Base-by-base conservation (phyloP, 345 rosid genomes). In the Hibiscus tridactylites region DNA sequence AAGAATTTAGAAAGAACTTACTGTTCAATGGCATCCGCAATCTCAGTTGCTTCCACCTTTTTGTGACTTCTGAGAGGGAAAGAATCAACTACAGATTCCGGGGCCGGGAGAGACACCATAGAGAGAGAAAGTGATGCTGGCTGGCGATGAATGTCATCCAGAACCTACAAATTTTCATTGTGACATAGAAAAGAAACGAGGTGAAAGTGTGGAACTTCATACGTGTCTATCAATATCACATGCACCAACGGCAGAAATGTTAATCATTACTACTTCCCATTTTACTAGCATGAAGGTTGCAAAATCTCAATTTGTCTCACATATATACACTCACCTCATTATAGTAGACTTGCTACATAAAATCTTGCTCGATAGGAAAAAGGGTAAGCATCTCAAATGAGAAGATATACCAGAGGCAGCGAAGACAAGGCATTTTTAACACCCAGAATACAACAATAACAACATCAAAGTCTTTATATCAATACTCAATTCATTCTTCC, bases 71-170 rank as follows among this genome's bases (percentile, higher is more conserved):
- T 90, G 49, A 87, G 83, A 54, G 92, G 89, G 73, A 86, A 86
- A 66, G 90, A 85, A 63, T 90, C 83, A 46, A 90, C 96, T 44
- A 90, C 84, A 49, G 89, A 85, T 77, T 85, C 90, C 0, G 89
- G 89, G 29, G 92, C 96, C 28, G 88, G 86, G 16, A 77, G 83
- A 0, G 90, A 86, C 70, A 79, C 73, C 77, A 78, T 77, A 7
- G 95, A 84, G 39, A 84, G 76, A 58, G 90, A 77, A 69, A 85
- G 86, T 39, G 88, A 71, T 63, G 74, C 68, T 24, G 92, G 89
- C 60, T 83, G 90, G 66, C 81, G 87, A 77, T 88, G 88, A 16
- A 90, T 85, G 82, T 86, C 92, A 77, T 90, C 92, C 85, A 90
- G 77, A 44, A 90, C 96, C 96, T 90, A 83, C 69, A 68, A 37